Base-by-base conservation (phyloP, 495 filamentous ascomycete species). In the Amphirosellinia nigrospora region DNA sequence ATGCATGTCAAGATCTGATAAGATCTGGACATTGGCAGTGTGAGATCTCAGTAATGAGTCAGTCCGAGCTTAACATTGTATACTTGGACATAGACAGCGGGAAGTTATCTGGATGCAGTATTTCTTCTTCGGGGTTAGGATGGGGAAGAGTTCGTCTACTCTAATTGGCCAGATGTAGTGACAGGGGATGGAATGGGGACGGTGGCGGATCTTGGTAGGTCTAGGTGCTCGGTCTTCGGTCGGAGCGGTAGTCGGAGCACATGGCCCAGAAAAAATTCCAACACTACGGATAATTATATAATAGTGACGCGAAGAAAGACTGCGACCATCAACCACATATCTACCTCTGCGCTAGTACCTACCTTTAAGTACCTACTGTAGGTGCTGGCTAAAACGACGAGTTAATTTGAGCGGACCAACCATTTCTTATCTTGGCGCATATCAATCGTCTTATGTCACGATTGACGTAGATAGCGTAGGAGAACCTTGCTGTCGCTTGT, bases 81-180 rank as follows among this genome's bases (percentile, higher is more conserved):
- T n/a, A n/a, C n/a, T 50, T 50, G 4, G 9, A 8, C 46, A 23
- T 50, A 21, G 8, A 15, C 21, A 50, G n/a, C 4, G 46, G 9
- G 46, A 21, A 50, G 23, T 11, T 50, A 50, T 50, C n/a, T 26
- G 23, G 9, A 23, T 50, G 8, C 7, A 50, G 8, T 6, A 50
- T 23, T 8, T 50, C 46, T 43, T 52, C 16, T 19, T 28, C 48
- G 48, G 48, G 48, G 23, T 52, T 52, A 26, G 23, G 7, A 36
- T 3, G 34, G 34, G 7, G 11, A 52, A 28, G 48, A 16, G 28
- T 36, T 26, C 26, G 41, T 21, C 5, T 3, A 39, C 66, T 73
- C 73, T 70, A 65, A 77, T 77, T 75, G 75, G 71, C 46, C 55
- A 73, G 73, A 77, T 70, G 74, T 77, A 67, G 70, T 70, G 68